Evolutionary conservation across 495 filamentous ascomycete species (phyloP).

Genomic region (Bathelium albidoporum): DNA sequence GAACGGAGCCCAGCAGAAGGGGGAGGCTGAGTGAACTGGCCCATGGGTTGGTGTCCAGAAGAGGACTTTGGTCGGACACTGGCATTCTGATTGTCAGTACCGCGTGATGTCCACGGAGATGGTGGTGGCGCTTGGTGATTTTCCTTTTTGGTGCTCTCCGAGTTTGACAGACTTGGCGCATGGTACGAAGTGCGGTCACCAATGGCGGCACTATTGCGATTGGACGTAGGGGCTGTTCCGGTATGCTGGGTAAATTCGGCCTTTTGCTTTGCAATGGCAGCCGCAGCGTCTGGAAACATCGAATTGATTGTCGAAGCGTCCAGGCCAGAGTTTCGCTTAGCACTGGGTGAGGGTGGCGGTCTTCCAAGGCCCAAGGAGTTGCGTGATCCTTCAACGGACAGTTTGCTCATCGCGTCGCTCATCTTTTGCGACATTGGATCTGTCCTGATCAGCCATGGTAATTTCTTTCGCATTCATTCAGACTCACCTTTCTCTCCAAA

Average conservation of each 20-base stretch:
- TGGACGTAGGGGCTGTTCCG: slow-evolving; percentile 78
- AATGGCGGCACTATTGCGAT: slow-evolving; percentile 81
- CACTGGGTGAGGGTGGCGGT: slow-evolving; percentile 58
- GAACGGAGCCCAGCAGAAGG: slow-evolving; percentile 74
- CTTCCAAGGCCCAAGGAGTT: slow-evolving; percentile 62
- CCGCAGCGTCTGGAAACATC: slow-evolving; percentile 98
- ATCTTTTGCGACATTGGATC: slow-evolving; percentile 96
- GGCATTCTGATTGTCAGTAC: slow-evolving; percentile 39
- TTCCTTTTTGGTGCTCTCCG: slow-evolving; percentile 32
- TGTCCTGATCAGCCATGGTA: slow-evolving; percentile 30
- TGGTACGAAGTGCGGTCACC: slow-evolving; percentile 70
- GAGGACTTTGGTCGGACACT: slow-evolving; percentile 79
- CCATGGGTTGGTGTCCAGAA: slow-evolving; percentile 85
- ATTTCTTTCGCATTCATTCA: neutral
- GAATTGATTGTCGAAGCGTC: slow-evolving; percentile 92
- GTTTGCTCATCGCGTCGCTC: slow-evolving; percentile 95
- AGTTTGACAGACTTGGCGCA: slow-evolving; percentile 67
- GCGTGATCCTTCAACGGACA: slow-evolving; percentile 74
- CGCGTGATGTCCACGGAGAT: slow-evolving; percentile 41
- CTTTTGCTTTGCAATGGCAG: slow-evolving; percentile 94
- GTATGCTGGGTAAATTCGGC: slow-evolving; percentile 93
- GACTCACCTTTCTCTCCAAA: slow-evolving; percentile 82
- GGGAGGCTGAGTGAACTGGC: slow-evolving; percentile 84
- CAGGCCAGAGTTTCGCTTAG: slow-evolving; percentile 83
- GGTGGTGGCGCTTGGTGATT: slow-evolving; percentile 48